Base-by-base conservation (phyloP, 2,329 filamentous ascomycete species). In the Aureobasidium mangrovei region DNA sequence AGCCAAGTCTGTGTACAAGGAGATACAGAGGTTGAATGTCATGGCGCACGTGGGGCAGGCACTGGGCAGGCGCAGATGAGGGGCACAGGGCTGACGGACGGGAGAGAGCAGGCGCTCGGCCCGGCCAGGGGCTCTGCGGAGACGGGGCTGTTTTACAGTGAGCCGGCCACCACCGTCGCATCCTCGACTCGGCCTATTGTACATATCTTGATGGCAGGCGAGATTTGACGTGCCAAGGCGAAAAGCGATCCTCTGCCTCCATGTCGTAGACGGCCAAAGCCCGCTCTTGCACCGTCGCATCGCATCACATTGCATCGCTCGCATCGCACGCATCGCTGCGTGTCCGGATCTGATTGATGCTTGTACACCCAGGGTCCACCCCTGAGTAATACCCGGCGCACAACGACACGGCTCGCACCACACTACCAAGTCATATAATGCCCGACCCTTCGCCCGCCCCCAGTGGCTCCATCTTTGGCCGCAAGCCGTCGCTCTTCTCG, bases 361-460 rank as follows among this genome's bases (percentile, higher is more conserved):
- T 9, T 35, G 9, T 41, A 38, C 47, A 41, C 42, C 38, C 36
- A 42, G 47, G 47, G 47, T 49, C 36, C 35, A 49, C 46, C 46
- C 45, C 46, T 49, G 46, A 40, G 28, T 32, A 40, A 26, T 49
- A 7, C 32, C 7, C 32, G 32, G 7, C 32, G 32, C 6, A 7
- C 7, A 35, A 7, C 32, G 10, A 35, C 6, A 35, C 32, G 32
- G 32, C 32, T 10, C 32, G 7, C 32, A 7, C 10, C 6, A 35
- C 32, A 35, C 10, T 10, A 35, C 10, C 33, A 40, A 38, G 18
- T 28, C 35, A 7, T 39, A 35, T 8, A n/a, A 57, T 57, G 56
- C 52, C 53, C 18, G 56, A 57, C 35, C 47, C 56, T 29, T 51
- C 56, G 36, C 53, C 56, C 10, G 38, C 56, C 8, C 53, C 56